Conservation (phyloP, 352 stramenopile genomes). For the Phytopythium delawarense region DNA sequence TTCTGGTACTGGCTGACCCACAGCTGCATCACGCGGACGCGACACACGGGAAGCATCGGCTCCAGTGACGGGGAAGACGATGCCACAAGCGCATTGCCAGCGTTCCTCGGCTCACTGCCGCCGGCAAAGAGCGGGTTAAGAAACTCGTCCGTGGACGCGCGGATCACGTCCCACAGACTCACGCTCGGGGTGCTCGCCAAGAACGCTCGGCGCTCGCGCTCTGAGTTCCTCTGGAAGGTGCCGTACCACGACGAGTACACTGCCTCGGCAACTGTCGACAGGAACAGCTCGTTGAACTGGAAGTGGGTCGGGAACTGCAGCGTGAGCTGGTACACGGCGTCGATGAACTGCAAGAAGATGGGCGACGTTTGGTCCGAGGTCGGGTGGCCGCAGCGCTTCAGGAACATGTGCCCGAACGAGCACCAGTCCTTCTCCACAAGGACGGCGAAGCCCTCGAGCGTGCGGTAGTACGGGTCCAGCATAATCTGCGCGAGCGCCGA, state of each 20-base stretch:
- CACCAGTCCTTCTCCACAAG: conserved; percentile 89
- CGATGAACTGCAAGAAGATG: conserved; percentile 98
- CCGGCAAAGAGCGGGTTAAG: conserved; percentile 79
- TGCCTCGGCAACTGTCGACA: conserved; percentile 94
- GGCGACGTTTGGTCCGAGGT: conserved; percentile 94
- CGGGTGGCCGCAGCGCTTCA: conserved; percentile 68
- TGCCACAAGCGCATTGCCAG: conserved; percentile 5
- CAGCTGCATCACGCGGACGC: conserved; percentile 83
- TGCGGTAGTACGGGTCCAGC: conserved; percentile 83
- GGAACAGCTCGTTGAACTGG: conserved; percentile 95
- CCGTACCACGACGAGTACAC: conserved; percentile 96
- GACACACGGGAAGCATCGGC: conserved; percentile 75
- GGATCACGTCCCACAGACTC: conserved; percentile 83
- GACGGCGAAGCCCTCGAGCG: conserved; percentile 69
- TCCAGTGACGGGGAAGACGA: conserved; percentile 33
- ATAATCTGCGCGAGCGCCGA: conserved; percentile 79
- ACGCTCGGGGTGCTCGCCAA: conserved; percentile 62
- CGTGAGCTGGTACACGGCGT: conserved; percentile 97
- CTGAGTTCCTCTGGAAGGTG: conserved; percentile 91
- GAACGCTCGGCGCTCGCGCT: conserved; percentile 66
- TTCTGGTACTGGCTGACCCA: conserved; percentile 87
- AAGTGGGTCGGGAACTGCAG: conserved; percentile 97
- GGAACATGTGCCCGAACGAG: conserved; percentile 88
- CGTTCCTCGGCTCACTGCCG: conserved; percentile 17
- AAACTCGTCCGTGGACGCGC: conserved; percentile 76